Evolutionary conservation across 805 yeast genomes (phyloP), one percentile per base, ranked within the genome.

Genomic region (Metschnikowia rubicola): DNA sequence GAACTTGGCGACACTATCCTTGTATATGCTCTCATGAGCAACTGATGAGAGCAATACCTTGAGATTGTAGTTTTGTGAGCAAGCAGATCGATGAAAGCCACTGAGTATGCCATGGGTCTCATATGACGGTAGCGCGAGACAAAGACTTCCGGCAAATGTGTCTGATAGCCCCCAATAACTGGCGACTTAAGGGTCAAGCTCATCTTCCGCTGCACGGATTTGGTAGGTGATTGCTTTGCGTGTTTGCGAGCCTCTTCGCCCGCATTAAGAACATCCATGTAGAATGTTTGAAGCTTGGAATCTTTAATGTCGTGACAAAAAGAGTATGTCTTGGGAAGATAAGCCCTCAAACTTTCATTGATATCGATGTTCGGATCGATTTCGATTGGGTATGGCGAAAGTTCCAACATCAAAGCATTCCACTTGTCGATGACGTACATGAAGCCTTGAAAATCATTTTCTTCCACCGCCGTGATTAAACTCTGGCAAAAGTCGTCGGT

Each of bases 1-100:
- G 86, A 81, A 32, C 83, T 76, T 0, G 96, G 94, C 1, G 95
- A 81, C 8, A 91, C 92, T 1, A 86, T 76, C 56, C 97, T 73
- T 0, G 86, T 68, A 63, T 91, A 91, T 3, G 85, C 79, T 55
- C 86, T 83, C 47, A 84, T 79, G 42, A 90, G 67, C 4, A 91
- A 52, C 58, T 86, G 94, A 57, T 86, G 91, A 10, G 51, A 46
- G 15, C 55, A 47, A 35, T 44, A 55, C n/a, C 58, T 39, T 2
- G 58, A 51, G 9, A 55, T 39, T 5, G 19, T 32, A 19, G 46
- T 36, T 32, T 51, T 50, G 19, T 29, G 43, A 35, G 54, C 51
- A 33, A 55, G 44, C 54, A 52, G 57, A 11, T 44, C 47, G 26
- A 53, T 54, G 42, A 55, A 53, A 4, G 56, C 54, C 13, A 44